Evolutionary conservation across 257 asterid species (phyloP).

Genomic region (Solanum paucissectum): DNA sequence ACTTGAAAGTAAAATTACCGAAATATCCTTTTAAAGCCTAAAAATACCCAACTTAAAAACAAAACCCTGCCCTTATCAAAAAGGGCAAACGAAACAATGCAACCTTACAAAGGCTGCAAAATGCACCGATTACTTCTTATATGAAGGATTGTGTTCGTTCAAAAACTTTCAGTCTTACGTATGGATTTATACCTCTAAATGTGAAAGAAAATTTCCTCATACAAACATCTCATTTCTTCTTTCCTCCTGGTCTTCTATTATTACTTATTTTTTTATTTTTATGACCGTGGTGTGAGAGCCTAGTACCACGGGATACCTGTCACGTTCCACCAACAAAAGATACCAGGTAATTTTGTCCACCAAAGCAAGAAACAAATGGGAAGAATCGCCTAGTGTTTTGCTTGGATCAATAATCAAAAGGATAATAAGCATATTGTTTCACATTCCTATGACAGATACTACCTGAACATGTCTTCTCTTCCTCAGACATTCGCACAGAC

Average conservation of each 20-base stretch:
- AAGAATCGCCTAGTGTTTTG: neutral
- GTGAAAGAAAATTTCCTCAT: neutral
- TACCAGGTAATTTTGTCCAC: neutral
- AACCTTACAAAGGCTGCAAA: neutral
- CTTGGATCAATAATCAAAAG: neutral
- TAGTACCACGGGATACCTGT: neutral
- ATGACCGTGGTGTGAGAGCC: neutral
- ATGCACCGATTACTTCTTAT: neutral
- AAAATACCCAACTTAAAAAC: neutral
- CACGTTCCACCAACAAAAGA: neutral
- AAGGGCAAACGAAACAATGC: neutral
- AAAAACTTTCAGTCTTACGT: neutral
- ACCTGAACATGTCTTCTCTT: neutral
- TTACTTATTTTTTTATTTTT: neutral
- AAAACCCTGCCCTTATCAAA: neutral
- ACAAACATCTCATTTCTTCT: neutral
- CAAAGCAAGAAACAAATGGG: neutral
- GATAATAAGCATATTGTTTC: neutral
- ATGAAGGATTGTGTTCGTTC: neutral
- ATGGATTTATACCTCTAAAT: neutral
- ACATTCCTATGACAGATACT: neutral
- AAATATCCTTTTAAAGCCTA: neutral
- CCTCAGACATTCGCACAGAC: neutral
- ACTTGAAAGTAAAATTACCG: neutral
- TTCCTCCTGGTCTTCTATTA: neutral